Conservation (phyloP, 2,329 filamentous ascomycete genomes). For the Monilinia laxa region DNA sequence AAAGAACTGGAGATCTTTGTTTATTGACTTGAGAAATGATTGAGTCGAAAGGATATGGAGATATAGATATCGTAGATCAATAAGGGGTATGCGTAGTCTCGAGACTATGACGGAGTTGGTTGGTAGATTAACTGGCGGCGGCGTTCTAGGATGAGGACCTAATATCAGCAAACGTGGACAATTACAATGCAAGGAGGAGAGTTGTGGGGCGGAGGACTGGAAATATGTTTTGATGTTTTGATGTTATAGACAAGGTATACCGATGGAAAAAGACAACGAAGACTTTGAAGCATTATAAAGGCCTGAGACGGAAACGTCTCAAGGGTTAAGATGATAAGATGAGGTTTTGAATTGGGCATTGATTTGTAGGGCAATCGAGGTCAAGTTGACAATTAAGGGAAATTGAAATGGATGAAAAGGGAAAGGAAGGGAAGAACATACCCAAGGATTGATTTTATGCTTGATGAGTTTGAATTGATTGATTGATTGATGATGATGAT, state of each 20-base stretch:
- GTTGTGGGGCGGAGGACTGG: slow-evolving; percentile 16
- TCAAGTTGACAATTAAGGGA: slow-evolving; percentile 5
- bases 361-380: slow-evolving; percentile 1
- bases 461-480: slow-evolving; percentile 10
- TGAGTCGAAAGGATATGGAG: slow-evolving; percentile 14
- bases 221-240: background rate
- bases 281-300: slow-evolving; percentile 12
- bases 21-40: slow-evolving; percentile 16
- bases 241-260: slow-evolving; percentile 14
- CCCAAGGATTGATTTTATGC: slow-evolving; percentile 23
- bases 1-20: slow-evolving; percentile 13
- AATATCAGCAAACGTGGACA: slow-evolving; percentile 23
- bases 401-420: slow-evolving; percentile 11
- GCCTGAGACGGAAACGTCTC: slow-evolving; percentile 18
- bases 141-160: slow-evolving; percentile 25
- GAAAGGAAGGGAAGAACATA: slow-evolving; percentile 24
- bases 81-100: slow-evolving; percentile 18
- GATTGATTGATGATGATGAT: background rate
- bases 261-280: slow-evolving; percentile 19
- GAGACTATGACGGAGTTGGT: slow-evolving; percentile 17
- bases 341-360: slow-evolving; percentile 6
- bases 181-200: slow-evolving; percentile 19
- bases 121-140: slow-evolving; percentile 24
- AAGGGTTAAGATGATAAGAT: slow-evolving; percentile 21
- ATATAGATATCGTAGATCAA: slow-evolving; percentile 27